These are phyloP conservation scores for Penicillium oxalicum DNA, from an alignment of 2,329 filamentous ascomycete species.

Conservation along the genomic window DNA sequence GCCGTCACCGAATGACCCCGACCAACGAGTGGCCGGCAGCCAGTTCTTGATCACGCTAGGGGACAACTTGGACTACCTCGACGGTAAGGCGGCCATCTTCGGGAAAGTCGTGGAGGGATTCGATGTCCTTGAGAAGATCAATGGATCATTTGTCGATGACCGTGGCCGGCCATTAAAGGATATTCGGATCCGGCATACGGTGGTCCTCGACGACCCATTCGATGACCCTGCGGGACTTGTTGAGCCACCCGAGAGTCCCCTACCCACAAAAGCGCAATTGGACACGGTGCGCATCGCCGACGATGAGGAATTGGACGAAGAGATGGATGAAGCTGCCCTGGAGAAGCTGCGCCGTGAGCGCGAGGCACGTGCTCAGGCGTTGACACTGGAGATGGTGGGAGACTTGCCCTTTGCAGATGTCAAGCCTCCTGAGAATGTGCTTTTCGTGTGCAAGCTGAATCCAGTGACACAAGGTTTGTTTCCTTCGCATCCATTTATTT, in stretches of 20 bases:
- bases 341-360: constrained; percentile 78
- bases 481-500: not conserved
- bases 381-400: constrained; percentile 96
- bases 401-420: constrained; percentile 96
- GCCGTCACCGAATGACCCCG: constrained; percentile 66
- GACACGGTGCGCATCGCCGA: constrained; percentile 88
- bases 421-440: constrained; percentile 90
- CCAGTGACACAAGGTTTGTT: constrained; percentile 70
- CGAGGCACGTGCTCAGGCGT: constrained; percentile 85
- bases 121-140: constrained; percentile 88
- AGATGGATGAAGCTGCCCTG: constrained; percentile 71
- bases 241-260: constrained; percentile 72
- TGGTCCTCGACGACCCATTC: constrained; percentile 87
- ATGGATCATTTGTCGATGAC: constrained; percentile 79
- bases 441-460: constrained; percentile 98
- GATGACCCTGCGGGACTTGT: constrained; percentile 71
- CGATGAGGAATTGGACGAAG: constrained; percentile 72
- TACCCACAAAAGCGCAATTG: constrained; percentile 76
- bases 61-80: constrained; percentile 81
- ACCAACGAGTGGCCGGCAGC: constrained; percentile 75
- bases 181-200: constrained; percentile 88
- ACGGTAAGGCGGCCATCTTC: constrained; percentile 92
- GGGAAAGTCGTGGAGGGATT: constrained; percentile 95
- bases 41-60: constrained; percentile 93
- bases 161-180: constrained; percentile 84